phyloP scores from a whole-genome alignment of 345 rosid genomes.

The Salix udensis region DNA sequence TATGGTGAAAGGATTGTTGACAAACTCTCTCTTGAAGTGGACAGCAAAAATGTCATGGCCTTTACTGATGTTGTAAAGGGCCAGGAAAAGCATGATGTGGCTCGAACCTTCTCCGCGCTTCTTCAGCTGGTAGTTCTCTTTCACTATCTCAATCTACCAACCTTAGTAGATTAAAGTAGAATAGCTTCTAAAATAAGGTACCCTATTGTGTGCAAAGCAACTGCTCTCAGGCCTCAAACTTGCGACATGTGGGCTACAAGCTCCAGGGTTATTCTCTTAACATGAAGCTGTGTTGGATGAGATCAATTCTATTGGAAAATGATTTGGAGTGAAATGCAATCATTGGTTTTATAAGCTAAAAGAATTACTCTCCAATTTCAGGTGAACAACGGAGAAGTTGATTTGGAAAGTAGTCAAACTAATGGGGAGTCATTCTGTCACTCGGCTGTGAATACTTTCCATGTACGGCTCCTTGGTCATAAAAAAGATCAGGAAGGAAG shows the following conservation, averaged over 20 bases:
- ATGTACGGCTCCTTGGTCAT: conserved; percentile 43
- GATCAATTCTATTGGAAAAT: conserved; percentile 1
- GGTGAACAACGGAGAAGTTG: conserved; percentile 91
- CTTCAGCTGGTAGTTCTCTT: conserved; percentile 75
- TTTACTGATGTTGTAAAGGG: conserved; percentile 66
- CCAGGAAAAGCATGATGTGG: conserved; percentile 81
- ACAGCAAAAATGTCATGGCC: conserved; percentile 32
- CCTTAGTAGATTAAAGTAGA: background rate
- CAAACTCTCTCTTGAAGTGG: conserved; percentile 52
- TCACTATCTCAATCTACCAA: background rate
- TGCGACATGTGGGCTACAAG: background rate
- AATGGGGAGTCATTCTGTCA: conserved; percentile 49
- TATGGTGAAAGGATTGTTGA: conserved; percentile 65
- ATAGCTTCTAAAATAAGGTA: background rate
- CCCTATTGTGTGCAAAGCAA: background rate
- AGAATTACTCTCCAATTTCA: conserved; percentile 23
- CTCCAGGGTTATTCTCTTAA: background rate
- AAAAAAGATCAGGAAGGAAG: conserved; percentile 26
- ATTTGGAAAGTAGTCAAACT: conserved; percentile 48
- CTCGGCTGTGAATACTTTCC: conserved; percentile 70
- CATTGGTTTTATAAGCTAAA: background rate
- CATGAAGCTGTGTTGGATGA: background rate
- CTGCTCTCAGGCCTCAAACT: background rate
- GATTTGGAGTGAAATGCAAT: background rate
- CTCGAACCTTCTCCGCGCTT: conserved; percentile 89